Evolutionary conservation across 1,284 basidiomycete genomes (phyloP).

Genomic region (Austroboletus novae-zelandiae): DNA sequence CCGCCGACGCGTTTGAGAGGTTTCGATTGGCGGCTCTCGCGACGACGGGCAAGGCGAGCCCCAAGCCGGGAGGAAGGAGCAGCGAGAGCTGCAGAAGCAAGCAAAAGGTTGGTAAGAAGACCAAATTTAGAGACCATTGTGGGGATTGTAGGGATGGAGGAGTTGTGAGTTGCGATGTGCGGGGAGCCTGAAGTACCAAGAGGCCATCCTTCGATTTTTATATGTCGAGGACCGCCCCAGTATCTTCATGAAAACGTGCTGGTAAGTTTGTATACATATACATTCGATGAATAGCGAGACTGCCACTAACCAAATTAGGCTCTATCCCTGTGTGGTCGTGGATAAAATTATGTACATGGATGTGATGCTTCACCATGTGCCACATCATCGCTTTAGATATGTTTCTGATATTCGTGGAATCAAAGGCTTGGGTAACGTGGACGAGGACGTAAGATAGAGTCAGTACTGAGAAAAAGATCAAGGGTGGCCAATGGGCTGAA

Average conservation of each 20-base stretch:
- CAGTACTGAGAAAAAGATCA: background rate
- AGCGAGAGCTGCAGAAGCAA: background rate
- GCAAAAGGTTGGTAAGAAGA: background rate
- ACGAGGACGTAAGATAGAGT: background rate
- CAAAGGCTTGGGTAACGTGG: background rate
- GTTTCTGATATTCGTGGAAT: background rate
- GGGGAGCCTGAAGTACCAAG: background rate
- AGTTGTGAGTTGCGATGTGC: background rate
- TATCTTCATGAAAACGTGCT: background rate
- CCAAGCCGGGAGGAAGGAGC: background rate
- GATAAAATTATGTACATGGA: background rate
- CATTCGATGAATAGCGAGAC: conserved; percentile 10
- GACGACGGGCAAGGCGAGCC: background rate
- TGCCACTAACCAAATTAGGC: too few species aligned
- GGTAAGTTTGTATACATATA: too few species aligned
- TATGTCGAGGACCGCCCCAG: background rate
- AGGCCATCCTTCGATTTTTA: background rate
- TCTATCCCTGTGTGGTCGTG: background rate
- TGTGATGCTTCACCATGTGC: background rate
- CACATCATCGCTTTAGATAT: background rate
- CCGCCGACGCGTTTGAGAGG: background rate
- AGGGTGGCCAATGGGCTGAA: background rate
- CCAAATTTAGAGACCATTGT: background rate
- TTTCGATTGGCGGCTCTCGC: background rate
- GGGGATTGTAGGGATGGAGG: background rate